Evolutionary conservation across 345 rosid species (phyloP), one percentile per base, ranked within the genome.

Genomic region (Euphorbia pulcherrima): DNA sequence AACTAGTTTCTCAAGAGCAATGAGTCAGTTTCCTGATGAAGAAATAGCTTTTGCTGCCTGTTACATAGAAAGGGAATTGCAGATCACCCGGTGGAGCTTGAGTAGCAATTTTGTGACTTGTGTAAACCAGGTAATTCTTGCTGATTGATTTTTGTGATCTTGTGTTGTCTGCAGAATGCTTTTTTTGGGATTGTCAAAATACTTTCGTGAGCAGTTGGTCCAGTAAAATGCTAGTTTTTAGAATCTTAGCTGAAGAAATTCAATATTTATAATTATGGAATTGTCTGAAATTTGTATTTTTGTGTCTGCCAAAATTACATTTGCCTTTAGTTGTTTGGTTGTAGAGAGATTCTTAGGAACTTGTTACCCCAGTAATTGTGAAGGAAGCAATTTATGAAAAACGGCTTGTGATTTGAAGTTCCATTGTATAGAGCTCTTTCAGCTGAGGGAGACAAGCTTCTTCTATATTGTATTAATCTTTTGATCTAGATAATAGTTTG

Each of bases 31-130:
- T 29, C 99, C 99, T 64, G 92, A 80, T 41, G 97, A 91, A 81
- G 96, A 97, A 72, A 87, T 94, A 75, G 95, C 92, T 74, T 81
- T 94, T 64, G 99, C 99, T 82, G 99, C 97, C 33, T 89, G 96
- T 27, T 97, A 91, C 72, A 91, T 94, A 63, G 99, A 91, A 79
- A 83, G 99, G 80, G 99, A 91, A 80, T 77, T 94, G 75, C 92
- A 88, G 83, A 91, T 94, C 48, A 89, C 96, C 79, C 95, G 97
- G 47, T 90, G 98, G 98, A 93, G 85, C 79, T 82, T 93, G 68
- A 93, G 98, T 74, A 82, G 87, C 82, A 93, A 90, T 74, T 93
- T 90, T 83, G 97, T 93, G 75, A 85, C 96, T 48, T 90, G 98
- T 81, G 89, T 87, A 72, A 85, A 78, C 87, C 97, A 87, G 97